Base-by-base conservation (phyloP, 106 monocot genomes). In the Chionographis japonica region DNA sequence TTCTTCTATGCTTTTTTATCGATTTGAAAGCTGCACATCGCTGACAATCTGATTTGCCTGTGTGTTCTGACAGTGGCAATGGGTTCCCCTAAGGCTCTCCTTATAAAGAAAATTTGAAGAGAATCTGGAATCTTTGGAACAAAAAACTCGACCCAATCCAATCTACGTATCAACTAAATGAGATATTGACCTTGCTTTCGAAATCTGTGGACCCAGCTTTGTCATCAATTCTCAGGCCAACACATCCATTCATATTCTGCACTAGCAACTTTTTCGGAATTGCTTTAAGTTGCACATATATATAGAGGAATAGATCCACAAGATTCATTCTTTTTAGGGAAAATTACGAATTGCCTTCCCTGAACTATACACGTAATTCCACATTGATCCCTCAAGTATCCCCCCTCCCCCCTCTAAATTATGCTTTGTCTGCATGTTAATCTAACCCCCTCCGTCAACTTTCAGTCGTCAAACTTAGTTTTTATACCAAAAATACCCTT, bases 41-140 rank as follows among this genome's bases (percentile, higher is more conserved):
- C 68, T 80, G 68, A 60, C 14, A 53, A 41, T 18, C 13, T 55
- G 59, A 54, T 74, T 62, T 72, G 70, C 65, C 56, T 71, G 70
- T 61, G 4, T 35, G 40, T 67, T 62, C 42, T 69, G 50, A 71
- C 52, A 72, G 52, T 75, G 73, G 35, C 27, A 12, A 67, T 72
- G 38, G 63, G n/a, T 62, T 15, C 17, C 50, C 15, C 38, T 43
- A 12, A 63, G n/a, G 63, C 57, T 46, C 52, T 77, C 74, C 67
- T 84, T 91, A 87, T 91, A 87, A 61, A 62, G 76, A 67, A 67
- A 71, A 74, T 67, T 57, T 53, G 12, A 56, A 62, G 74, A 35
- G 82, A 78, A 84, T 68, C 61, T 69, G 56, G 84, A 79, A 85
- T 77, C 82, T 65, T 67, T 77, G 73, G 57, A 81, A 81, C 66